Evolutionary conservation across 495 filamentous ascomycete species (phyloP), one percentile per base, ranked within the genome.

Genomic region (Hypoxylon crocopeplum): DNA sequence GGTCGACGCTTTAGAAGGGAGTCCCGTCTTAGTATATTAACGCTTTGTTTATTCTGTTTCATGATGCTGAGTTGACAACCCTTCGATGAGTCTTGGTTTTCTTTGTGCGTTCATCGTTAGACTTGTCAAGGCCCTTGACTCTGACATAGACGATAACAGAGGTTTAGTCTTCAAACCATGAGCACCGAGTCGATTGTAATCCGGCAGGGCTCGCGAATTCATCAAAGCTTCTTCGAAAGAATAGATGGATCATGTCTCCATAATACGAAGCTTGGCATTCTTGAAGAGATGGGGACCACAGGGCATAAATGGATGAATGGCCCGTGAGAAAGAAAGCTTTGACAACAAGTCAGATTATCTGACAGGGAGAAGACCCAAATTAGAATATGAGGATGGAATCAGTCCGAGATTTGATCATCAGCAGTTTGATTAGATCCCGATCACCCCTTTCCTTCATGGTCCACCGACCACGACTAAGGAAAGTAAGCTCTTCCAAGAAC

Each of bases 401-500:
- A 27, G 39, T 39, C 27, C 48, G 34, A 53, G 36, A 60, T 53
- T 60, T 25, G 48, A 17, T 30, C 48, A 42, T 22, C 25, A 27
- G 13, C n/a, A 44, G 22, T 49, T 60, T 53, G 17, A 44, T 52
- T 39, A 53, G 42, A 47, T 59, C 42, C 3, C 3, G 3, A 27
- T 27, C 8, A 27, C 24, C 24, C 34, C 42, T 48, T 60, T 42
- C 17, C 13, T 20, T 19, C 12, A 33, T 11, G 46, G 21, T 44
- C 46, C 37, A 36, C 19, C n/a, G 25, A 19, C 38, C 40, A 41
- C 27, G n/a, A 38, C 29, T 20, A 38, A 22, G 48, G 42, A 51
- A 58, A 49, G 41, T 49, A 64, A 58, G 60, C 60, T 55, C 54
- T 57, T 53, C 48, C 53, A 45, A 59, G 49, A 59, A 50, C 39